Evolutionary conservation across 805 yeast species (phyloP).

Genomic region (Dipodascus albidus): DNA sequence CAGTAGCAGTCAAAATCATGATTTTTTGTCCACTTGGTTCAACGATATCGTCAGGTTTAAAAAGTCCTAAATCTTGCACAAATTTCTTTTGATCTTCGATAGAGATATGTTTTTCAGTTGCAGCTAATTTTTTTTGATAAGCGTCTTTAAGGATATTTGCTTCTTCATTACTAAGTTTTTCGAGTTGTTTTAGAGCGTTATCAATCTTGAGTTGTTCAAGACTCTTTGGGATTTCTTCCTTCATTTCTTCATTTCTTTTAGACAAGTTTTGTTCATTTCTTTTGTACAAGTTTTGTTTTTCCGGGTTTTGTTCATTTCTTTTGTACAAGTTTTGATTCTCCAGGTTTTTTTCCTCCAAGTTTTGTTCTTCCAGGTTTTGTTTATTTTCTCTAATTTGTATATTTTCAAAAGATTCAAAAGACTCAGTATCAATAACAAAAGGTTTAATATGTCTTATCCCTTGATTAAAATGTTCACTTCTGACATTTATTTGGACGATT

Average conservation of each 20-base stretch:
- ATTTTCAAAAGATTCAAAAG: too few species aligned
- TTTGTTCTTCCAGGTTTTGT: too few species aligned
- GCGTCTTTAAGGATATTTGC: not conserved
- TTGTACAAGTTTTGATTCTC: too few species aligned
- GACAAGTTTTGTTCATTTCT: too few species aligned
- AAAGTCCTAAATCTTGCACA: not conserved
- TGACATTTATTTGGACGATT: not conserved
- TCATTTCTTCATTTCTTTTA: too few species aligned
- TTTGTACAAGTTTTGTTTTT: too few species aligned
- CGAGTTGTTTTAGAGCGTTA: not conserved
- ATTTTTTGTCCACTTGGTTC: conserved; percentile 1
- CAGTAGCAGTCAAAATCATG: conserved; percentile 1
- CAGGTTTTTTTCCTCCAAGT: not conserved
- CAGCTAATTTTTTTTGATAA: not conserved
- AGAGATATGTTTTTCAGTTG: not conserved
- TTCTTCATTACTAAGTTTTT: not conserved
- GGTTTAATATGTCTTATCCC: not conserved
- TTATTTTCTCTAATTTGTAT: too few species aligned
- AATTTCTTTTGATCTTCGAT: conserved; percentile 1
- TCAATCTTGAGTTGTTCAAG: not conserved
- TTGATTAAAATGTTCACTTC: not conserved
- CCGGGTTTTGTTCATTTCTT: too few species aligned
- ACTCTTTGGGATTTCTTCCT: not conserved
- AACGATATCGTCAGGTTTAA: not conserved
- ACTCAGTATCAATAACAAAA: not conserved